Conservation (phyloP, 768 basidiomycete genomes). For the Trametopsis cervina region DNA sequence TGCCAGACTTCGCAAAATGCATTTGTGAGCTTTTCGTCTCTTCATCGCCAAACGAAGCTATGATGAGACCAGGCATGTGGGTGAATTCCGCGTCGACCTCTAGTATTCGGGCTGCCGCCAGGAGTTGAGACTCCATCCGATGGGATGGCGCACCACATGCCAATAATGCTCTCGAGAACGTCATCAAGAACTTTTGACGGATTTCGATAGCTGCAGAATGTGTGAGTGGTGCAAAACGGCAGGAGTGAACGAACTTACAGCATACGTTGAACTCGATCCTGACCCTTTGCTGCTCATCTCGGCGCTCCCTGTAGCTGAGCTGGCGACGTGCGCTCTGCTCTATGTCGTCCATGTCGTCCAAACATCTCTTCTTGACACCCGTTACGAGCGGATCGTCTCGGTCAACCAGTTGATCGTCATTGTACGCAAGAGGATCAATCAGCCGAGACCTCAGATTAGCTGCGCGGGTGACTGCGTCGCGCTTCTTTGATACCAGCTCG, state of each 20-base stretch:
- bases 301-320: slow-evolving; percentile 62
- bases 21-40: slow-evolving; percentile 88
- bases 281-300: slow-evolving; percentile 57
- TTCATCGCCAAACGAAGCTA: slow-evolving; percentile 85
- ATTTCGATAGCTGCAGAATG: slow-evolving; percentile 56
- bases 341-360: slow-evolving; percentile 55
- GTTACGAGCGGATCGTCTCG: slow-evolving; percentile 69
- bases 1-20: slow-evolving; percentile 77
- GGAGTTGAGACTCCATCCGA: slow-evolving; percentile 87
- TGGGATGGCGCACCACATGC: slow-evolving; percentile 90
- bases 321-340: slow-evolving; percentile 53
- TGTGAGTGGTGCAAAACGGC: background rate
- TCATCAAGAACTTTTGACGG: slow-evolving; percentile 81
- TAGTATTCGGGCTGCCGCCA: slow-evolving; percentile 81
- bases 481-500: background rate
- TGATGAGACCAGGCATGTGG: slow-evolving; percentile 73
- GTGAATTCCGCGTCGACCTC: slow-evolving; percentile 91
- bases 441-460: slow-evolving; percentile 19
- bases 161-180: slow-evolving; percentile 83
- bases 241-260: slow-evolving; percentile 34
- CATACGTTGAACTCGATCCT: slow-evolving; percentile 72
- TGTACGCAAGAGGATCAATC: slow-evolving; percentile 38
- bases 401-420: slow-evolving; percentile 51
- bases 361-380: slow-evolving; percentile 39
- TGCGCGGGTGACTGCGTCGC: slow-evolving; percentile 14